phyloP scores from a whole-genome alignment of 2,329 filamentous ascomycete species.

The Talaromyces sp. region DNA sequence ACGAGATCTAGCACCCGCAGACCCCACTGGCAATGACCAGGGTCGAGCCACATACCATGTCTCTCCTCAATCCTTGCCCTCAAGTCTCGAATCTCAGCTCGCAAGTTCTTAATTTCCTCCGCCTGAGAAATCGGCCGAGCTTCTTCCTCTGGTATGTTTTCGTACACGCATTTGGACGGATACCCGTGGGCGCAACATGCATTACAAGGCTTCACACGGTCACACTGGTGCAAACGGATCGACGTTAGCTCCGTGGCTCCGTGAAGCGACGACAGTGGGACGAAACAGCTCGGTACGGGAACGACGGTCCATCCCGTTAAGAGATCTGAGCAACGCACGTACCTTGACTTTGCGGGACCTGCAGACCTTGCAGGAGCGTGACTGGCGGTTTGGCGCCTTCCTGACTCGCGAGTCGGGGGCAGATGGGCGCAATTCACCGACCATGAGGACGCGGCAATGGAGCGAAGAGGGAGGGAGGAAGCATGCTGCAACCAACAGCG shows the following conservation, averaged over 20 bases:
- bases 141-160: slow-evolving; percentile 36
- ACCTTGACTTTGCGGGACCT: slow-evolving; percentile 45
- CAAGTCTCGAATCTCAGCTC: slow-evolving; percentile 38
- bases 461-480: slow-evolving; percentile 15
- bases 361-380: slow-evolving; percentile 43
- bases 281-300: slow-evolving; percentile 4
- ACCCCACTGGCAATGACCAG: background rate
- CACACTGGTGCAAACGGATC: slow-evolving; percentile 33
- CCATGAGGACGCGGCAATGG: slow-evolving; percentile 21
- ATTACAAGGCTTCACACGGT: slow-evolving; percentile 43
- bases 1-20: background rate
- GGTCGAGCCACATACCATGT: slow-evolving; percentile 23
- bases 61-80: slow-evolving; percentile 28
- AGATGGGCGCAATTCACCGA: slow-evolving; percentile 18
- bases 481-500: slow-evolving; percentile 30
- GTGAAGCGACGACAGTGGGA: background rate
- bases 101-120: slow-evolving; percentile 40
- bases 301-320: slow-evolving; percentile 16
- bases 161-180: slow-evolving; percentile 42
- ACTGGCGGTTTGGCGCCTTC: slow-evolving; percentile 36
- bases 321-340: slow-evolving; percentile 28
- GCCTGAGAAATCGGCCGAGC: slow-evolving; percentile 38
- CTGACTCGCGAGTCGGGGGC: slow-evolving; percentile 26
- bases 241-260: slow-evolving; percentile 16
- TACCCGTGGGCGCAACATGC: slow-evolving; percentile 45